Evolutionary conservation across 2,329 filamentous ascomycete genomes (phyloP), one percentile per base, ranked within the genome.

Genomic region (Sarocladium brachiariae): DNA sequence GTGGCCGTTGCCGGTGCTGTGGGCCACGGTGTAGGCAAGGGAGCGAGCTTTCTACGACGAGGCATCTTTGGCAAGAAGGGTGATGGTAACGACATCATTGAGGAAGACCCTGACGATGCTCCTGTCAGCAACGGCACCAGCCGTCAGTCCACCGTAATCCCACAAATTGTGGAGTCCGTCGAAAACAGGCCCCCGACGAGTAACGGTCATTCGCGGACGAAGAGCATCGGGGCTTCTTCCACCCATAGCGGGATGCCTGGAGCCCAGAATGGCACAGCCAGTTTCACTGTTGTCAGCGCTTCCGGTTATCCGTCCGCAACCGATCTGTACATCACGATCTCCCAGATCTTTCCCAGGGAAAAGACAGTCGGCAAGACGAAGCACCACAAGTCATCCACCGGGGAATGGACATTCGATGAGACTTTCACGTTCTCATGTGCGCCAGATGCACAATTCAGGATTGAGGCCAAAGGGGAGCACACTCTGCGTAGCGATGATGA

Each of bases 321-420:
- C 5, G 89, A 95, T 62, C 71, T 96, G n/a, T 90, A 89, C 61
- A 80, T 95, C 45, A 70, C 80, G 52, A 71, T 96, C 57, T 83
- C 81, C 51, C 81, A 87, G 57, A 63, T 87, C 30, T 73, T 75
- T 3, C 70, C 81, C 43, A 91, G 86, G 68, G 78, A 74, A 47
- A 96, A 93, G 71, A 80, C 86, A 41, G 73, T 99, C 41, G 84
- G 91, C 70, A 96, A 97, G 74, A 96, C 91, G 19, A 95, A 96
- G 65, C 86, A 93, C 56, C 80, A 87, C 71, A 96, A 96, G 67
- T 78, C 84, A 1, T 70, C 79, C 2, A 73, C 72, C 1, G 88
- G 86, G 2, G 70, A 76, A 3, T 79, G 88, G 54, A 76, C 73
- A 16, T 95, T 83, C 65, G 84, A 89, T 55, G 89, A 95, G 65